Evolutionary conservation across 352 stramenopile genomes (phyloP), one percentile per base, ranked within the genome.

Genomic region (Phytophthora ohioensis): DNA sequence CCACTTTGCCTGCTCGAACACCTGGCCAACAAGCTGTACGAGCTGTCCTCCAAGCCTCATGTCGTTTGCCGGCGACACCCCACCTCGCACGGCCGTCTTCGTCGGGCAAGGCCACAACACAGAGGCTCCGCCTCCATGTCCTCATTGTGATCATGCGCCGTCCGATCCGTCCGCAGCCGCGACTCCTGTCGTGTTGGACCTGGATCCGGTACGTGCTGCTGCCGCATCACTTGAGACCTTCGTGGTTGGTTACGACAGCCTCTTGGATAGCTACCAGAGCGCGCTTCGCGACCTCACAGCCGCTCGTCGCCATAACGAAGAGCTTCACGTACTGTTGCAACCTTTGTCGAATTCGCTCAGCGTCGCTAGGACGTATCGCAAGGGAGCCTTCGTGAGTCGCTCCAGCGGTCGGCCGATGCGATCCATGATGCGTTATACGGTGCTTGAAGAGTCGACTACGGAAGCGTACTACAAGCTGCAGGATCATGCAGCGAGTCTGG

Each of bases 181-280:
- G 5, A 51, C 45, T 34, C 45, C 45, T 0, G 10, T 32, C 3
- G 45, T 32, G 17, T 5, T 51, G 45, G 45, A 51, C 11, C 5
- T 51, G 45, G 45, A 51, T 51, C 45, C 45, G n/a, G 45, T 32
- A 51, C 45, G 45, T 4, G 45, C 45, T 32, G 45, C 15, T 30
- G 45, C 45, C 5, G 10, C 15, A 7, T 35, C 45, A 3, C 45
- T 35, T 3, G n/a, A 51, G 8, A 0, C 6, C 0, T 34, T 34
- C n/a, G 21, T 12, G 2, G 45, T 12, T 2, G 10, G 9, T 1
- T 51, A 51, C 12, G 17, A 32, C n/a, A 2, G 5, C 2, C 45
- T 51, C 15, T n/a, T n/a, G 5, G 45, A 7, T 51, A 12, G 45
- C 21, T 21, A 21, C 21, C 21, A 51, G 15, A 3, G 12, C 3